Evolutionary conservation across 2,329 filamentous ascomycete species (phyloP).

Genomic region (Decorospora gaudefroyi): DNA sequence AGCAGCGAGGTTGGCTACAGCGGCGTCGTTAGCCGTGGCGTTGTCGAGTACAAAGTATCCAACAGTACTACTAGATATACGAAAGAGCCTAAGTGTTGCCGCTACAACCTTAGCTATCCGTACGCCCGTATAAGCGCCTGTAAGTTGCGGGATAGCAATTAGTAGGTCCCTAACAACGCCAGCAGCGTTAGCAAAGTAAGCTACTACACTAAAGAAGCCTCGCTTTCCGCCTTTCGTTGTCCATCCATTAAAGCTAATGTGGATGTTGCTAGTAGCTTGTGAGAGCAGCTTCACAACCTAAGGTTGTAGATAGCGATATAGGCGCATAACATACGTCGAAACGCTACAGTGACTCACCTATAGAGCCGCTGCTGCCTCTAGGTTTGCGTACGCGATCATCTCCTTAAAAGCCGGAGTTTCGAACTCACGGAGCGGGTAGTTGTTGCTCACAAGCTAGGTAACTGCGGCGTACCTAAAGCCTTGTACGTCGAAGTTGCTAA

Average conservation of each 20-base stretch:
- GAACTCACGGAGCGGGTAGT: slow-evolving; percentile 1
- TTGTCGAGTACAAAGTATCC: slow-evolving; percentile 11
- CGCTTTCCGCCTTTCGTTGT: slow-evolving; percentile 10
- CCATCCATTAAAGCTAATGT: slow-evolving; percentile 4
- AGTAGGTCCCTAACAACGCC: slow-evolving; percentile 2
- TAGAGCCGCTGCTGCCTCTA: slow-evolving; percentile 1
- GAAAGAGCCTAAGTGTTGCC: slow-evolving; percentile 1
- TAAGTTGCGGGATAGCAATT: slow-evolving; percentile 7
- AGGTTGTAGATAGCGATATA: not conserved
- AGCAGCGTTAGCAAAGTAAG: not conserved
- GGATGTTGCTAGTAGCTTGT: slow-evolving; percentile 9
- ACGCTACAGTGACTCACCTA: not conserved
- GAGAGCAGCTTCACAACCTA: not conserved
- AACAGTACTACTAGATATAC: not conserved
- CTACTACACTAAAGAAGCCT: slow-evolving; percentile 4
- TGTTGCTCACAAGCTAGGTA: not conserved
- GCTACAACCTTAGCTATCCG: slow-evolving; percentile 5
- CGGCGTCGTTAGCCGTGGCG: not conserved
- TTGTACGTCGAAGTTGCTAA: slow-evolving; percentile 3
- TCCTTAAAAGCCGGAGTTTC: slow-evolving; percentile 1
- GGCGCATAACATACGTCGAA: not conserved
- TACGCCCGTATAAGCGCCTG: slow-evolving; percentile 4
- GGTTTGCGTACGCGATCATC: not conserved
- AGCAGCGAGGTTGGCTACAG: not conserved
- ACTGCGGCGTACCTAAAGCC: not conserved